Evolutionary conservation across 2,329 filamentous ascomycete species (phyloP).

Genomic region (Arthrobotrys sinensis): DNA sequence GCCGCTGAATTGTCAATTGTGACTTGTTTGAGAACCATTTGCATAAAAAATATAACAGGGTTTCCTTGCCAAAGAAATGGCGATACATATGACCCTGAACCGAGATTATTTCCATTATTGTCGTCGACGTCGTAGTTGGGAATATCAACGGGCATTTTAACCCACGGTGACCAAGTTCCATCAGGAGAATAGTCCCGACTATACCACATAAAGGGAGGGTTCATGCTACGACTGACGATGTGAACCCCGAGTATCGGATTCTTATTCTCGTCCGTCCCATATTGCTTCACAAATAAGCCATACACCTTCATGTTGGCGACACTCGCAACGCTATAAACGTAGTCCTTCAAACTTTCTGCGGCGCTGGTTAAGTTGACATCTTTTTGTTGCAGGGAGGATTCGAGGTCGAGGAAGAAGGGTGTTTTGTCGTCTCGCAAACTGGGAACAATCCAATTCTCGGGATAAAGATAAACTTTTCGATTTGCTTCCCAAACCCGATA

Average conservation of each 20-base stretch:
- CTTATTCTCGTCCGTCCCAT: conserved; percentile 1
- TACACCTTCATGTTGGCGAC: conserved; percentile 14
- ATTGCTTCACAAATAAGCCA: conserved; percentile 14
- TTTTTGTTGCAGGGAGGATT: conserved; percentile 63
- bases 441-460: conserved; percentile 66
- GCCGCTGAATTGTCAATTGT: neutral
- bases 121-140: conserved; percentile 15
- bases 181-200: conserved; percentile 4
- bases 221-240: conserved; percentile 17
- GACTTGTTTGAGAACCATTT: conserved; percentile 22
- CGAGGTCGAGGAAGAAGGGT: conserved; percentile 63
- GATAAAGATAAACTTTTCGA: conserved; percentile 65
- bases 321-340: conserved; percentile 11
- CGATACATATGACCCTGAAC: conserved; percentile 6
- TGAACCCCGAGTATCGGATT: conserved; percentile 6
- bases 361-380: conserved; percentile 56
- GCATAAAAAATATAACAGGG: conserved; percentile 24
- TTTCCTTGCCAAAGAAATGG: conserved; percentile 13
- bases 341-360: conserved; percentile 6
- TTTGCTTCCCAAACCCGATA: conserved; percentile 65
- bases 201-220: conserved; percentile 14
- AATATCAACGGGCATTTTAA: conserved; percentile 14
- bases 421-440: conserved; percentile 66
- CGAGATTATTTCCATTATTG: neutral
- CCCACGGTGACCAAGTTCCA: conserved; percentile 7